Evolutionary conservation across 345 rosid genomes (phyloP).

Genomic region (Populus tremula): DNA sequence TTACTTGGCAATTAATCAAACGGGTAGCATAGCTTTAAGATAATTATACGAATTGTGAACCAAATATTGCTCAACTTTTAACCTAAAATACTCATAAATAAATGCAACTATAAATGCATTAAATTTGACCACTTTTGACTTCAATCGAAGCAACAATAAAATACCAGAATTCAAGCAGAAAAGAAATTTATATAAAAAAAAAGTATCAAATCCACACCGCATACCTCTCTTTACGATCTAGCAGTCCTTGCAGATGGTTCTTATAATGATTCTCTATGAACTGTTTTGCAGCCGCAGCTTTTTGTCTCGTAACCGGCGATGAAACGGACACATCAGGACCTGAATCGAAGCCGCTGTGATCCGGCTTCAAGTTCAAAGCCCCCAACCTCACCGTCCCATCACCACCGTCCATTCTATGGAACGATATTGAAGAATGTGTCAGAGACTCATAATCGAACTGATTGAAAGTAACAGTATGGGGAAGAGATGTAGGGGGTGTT

Average conservation of each 20-base stretch:
- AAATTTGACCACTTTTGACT: constrained; percentile 11
- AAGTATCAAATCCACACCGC: background rate
- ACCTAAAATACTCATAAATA: background rate
- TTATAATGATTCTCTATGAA: constrained; percentile 97
- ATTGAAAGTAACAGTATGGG: constrained; percentile 15
- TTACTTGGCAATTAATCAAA: background rate
- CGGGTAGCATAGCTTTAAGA: background rate
- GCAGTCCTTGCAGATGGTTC: constrained; percentile 87
- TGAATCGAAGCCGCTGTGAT: constrained; percentile 52
- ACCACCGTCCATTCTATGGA: constrained; percentile 63
- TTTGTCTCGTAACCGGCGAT: constrained; percentile 93
- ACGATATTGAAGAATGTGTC: background rate
- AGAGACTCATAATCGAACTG: constrained; percentile 11
- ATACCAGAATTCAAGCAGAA: background rate
- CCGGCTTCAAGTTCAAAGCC: constrained; percentile 55
- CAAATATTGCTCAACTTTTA: background rate
- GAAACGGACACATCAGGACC: constrained; percentile 75
- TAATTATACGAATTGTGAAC: background rate
- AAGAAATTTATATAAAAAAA: background rate
- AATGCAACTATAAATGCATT: background rate
- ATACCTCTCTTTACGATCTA: constrained; percentile 90
- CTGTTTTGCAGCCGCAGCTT: constrained; percentile 96
- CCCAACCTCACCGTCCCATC: constrained; percentile 81
- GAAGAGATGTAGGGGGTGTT: constrained; percentile 41
- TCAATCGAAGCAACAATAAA: constrained; percentile 1